Conservation (phyloP, 2,329 filamentous ascomycete genomes). For the Colletotrichum cuscutae region DNA sequence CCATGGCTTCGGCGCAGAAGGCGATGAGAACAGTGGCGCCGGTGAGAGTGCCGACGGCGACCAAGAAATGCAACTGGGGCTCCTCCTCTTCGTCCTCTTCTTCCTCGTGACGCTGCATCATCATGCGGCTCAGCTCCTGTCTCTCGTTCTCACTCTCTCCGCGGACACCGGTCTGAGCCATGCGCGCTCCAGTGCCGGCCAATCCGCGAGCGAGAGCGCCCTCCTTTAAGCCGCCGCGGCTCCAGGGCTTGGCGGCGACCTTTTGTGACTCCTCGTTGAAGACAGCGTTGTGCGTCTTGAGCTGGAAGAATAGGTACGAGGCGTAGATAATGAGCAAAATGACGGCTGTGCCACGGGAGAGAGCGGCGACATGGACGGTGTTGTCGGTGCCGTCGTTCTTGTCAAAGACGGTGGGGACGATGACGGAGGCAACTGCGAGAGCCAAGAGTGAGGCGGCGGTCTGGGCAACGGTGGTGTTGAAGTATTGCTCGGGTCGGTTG, state of each 20-base stretch:
- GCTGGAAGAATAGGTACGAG: slow-evolving; percentile 89
- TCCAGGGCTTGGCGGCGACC: slow-evolving; percentile 68
- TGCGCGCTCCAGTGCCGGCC: slow-evolving; percentile 50
- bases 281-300: slow-evolving; percentile 83
- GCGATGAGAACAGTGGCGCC: slow-evolving; percentile 83
- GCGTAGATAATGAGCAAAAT: slow-evolving; percentile 87
- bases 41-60: slow-evolving; percentile 77
- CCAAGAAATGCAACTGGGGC: slow-evolving; percentile 77
- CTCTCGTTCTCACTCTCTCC: slow-evolving; percentile 52
- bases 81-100: slow-evolving; percentile 78
- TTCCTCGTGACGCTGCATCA: slow-evolving; percentile 59
- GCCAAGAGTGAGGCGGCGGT: slow-evolving; percentile 86
- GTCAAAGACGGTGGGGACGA: slow-evolving; percentile 90
- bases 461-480: slow-evolving; percentile 92
- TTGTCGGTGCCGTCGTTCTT: slow-evolving; percentile 53
- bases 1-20: slow-evolving; percentile 83
- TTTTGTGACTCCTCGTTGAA: slow-evolving; percentile 87
- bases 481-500: slow-evolving; percentile 82
- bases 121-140: slow-evolving; percentile 51
- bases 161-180: slow-evolving; percentile 46
- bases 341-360: slow-evolving; percentile 79
- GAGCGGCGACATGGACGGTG: slow-evolving; percentile 62
- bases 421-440: slow-evolving; percentile 81
- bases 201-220: slow-evolving; percentile 52
- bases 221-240: slow-evolving; percentile 42